Conservation (phyloP, 495 filamentous ascomycete genomes). For the Symbiotaphrina buchneri region DNA sequence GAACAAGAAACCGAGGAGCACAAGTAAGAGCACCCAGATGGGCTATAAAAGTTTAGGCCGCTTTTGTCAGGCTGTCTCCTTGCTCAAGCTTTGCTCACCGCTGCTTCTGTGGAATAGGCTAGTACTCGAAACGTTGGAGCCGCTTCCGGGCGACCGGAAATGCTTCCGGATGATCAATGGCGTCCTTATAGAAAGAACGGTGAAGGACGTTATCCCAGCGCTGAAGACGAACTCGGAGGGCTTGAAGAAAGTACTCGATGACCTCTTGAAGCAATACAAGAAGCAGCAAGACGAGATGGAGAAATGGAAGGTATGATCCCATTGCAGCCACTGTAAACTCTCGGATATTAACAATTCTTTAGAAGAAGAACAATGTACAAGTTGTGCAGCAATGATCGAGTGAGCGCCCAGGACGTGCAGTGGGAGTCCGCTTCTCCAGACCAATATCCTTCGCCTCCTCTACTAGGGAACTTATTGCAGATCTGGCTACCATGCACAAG, state of each 20-base stretch:
- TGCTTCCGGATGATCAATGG: slow-evolving; percentile 99
- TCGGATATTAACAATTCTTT: slow-evolving; percentile 1
- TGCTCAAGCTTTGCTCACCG: slow-evolving; percentile 6
- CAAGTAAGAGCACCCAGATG: slow-evolving; percentile 45
- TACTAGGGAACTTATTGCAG: too few relatives aligned
- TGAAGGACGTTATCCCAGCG: slow-evolving; percentile 75
- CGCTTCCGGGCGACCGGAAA: slow-evolving; percentile 68
- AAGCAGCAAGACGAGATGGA: slow-evolving; percentile 85
- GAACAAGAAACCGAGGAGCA: slow-evolving; percentile 96
- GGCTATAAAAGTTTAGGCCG: neutral
- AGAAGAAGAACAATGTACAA: slow-evolving; percentile 99
- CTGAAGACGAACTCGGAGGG: slow-evolving; percentile 90
- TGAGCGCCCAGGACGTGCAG: too few relatives aligned
- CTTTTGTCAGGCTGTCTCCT: neutral
- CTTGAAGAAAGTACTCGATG: slow-evolving; percentile 86
- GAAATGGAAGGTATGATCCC: slow-evolving; percentile 70
- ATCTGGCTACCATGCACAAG: too few relatives aligned
- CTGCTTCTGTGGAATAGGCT: slow-evolving; percentile 29
- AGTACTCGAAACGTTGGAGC: slow-evolving; percentile 80
- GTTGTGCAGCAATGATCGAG: slow-evolving; percentile 59
- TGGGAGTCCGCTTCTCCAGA: too few relatives aligned
- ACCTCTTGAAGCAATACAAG: slow-evolving; percentile 93
- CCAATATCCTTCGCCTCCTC: too few relatives aligned
- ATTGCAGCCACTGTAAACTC: neutral
- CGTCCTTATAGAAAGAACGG: slow-evolving; percentile 80